phyloP scores from a whole-genome alignment of 257 asterid genomes.

The Solanum etuberosum region DNA sequence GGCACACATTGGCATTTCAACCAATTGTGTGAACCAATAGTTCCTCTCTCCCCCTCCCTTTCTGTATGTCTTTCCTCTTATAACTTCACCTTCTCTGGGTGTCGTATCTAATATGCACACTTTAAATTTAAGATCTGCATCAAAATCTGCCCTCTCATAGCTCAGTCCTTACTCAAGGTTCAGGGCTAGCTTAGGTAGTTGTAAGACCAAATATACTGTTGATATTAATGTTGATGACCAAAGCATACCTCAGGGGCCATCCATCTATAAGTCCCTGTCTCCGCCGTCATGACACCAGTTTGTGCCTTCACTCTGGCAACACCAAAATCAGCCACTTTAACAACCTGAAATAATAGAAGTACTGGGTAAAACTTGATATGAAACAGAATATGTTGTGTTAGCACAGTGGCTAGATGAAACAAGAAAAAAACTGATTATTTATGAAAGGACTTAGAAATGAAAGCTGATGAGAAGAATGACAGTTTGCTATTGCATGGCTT shows the following conservation, averaged over 20 bases:
- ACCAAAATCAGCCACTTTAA: constrained; percentile 97
- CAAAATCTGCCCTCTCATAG: not conserved
- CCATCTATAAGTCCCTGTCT: constrained; percentile 98
- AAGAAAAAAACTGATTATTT: not conserved
- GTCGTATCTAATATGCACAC: not conserved
- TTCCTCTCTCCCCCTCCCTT: not conserved
- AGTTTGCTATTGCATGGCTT: not conserved
- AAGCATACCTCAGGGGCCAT: constrained; percentile 96
- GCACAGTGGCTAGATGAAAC: not conserved
- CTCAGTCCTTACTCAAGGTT: not conserved
- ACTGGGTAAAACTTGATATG: not conserved
- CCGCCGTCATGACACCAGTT: constrained; percentile 98
- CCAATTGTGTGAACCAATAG: not conserved
- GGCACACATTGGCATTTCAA: not conserved
- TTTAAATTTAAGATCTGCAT: not conserved
- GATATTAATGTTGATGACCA: not conserved
- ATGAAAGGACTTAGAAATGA: not conserved
- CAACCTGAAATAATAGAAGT: constrained; percentile 42
- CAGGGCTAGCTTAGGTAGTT: not conserved
- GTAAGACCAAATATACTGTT: not conserved
- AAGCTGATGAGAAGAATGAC: not conserved
- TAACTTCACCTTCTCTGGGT: not conserved
- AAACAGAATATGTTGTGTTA: not conserved
- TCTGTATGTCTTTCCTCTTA: not conserved
- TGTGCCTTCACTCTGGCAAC: constrained; percentile 97